Base-by-base conservation (phyloP, 1,284 basidiomycete species). In the Phellopilus nigrolimitatus region DNA sequence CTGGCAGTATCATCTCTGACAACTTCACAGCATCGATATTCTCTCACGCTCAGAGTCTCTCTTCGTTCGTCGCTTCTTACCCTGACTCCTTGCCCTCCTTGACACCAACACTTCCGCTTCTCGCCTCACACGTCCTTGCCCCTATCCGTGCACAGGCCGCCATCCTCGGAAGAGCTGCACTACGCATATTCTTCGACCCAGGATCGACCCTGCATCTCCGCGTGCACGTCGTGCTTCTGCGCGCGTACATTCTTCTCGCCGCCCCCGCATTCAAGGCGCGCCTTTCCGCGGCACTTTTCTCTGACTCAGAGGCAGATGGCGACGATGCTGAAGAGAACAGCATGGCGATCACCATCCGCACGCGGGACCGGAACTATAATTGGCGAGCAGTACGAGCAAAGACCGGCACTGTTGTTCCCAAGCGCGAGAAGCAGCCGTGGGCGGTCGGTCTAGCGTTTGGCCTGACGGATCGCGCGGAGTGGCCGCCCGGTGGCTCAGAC, bases 401-500 rank as follows among this genome's bases (percentile, higher is more conserved):
- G 30, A 15, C n/a, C 19, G 31, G 31, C n/a, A n/a, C 25, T 36
- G 17, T 17, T 10, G 24, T n/a, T n/a, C n/a, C n/a, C 45, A 15
- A n/a, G 6, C n/a, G n/a, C 13, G 10, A 15, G 6, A 24, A n/a
- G 34, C 25, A 47, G 56, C 70, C 71, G 19, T 85, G 84, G 81
- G 79, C 83, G 0, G 76, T 92, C 4, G 91, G 91, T 0, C 68
- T 94, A 3, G 83, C 87, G 1, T 71, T 82, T 0, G 78, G 80
- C 2, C 66, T 94, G 30, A 78, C 84, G 45, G 82, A 84, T 46
- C 49, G 38, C n/a, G 53, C n/a, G 9, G 58, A 83, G 38, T 95
- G 91, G 91, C 91, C 91, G 0, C 91, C 91, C 3, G 84, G 87
- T 13, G 89, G 88, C 9, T 77, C 84, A 1, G 89, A 92, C 60